Percentiles rank a stretch among this genome's conserved stretches.
Evolutionary conservation across 2,329 filamentous ascomycete species (phyloP).

Genomic region (Penicillium sp.): DNA sequence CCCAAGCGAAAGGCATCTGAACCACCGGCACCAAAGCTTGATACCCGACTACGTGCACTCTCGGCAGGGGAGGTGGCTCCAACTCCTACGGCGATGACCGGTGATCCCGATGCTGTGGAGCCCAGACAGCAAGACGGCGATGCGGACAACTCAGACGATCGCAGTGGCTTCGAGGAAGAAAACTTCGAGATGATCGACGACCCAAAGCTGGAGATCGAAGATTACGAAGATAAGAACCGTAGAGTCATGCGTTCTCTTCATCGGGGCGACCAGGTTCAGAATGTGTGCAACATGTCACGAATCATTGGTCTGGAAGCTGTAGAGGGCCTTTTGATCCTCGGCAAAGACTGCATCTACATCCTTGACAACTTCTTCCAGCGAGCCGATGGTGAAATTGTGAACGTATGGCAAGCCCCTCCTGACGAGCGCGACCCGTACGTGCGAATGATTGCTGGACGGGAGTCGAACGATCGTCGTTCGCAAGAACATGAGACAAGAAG

Average conservation of each 20-base stretch:
- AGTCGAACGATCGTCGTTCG: slow-evolving; percentile 65
- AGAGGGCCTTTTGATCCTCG: slow-evolving; percentile 90
- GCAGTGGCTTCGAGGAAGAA: slow-evolving; percentile 67
- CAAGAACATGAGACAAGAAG: slow-evolving; percentile 81
- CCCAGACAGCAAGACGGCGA: slow-evolving; percentile 40
- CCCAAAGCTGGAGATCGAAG: slow-evolving; percentile 81
- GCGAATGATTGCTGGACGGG: slow-evolving; percentile 84
- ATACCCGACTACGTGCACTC: slow-evolving; percentile 51
- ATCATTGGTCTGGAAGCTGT: slow-evolving; percentile 92
- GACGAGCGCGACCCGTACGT: slow-evolving; percentile 96
- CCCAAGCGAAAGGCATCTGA: slow-evolving; percentile 78
- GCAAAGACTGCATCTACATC: slow-evolving; percentile 89
- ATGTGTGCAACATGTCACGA: slow-evolving; percentile 92
- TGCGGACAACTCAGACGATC: slow-evolving; percentile 43
- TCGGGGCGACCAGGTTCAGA: slow-evolving; percentile 87
- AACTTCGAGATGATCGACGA: slow-evolving; percentile 97
- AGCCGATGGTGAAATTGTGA: slow-evolving; percentile 93
- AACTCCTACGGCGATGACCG: slow-evolving; percentile 42
- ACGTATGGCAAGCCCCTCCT: slow-evolving; percentile 88
- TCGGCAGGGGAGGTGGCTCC: slow-evolving; percentile 51
- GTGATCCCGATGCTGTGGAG: slow-evolving; percentile 42
- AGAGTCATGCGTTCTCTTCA: slow-evolving; percentile 96
- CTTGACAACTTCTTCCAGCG: slow-evolving; percentile 97
- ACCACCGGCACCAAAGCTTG: slow-evolving; percentile 53
- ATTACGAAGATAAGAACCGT: slow-evolving; percentile 95